Evolutionary conservation across 2,329 filamentous ascomycete genomes (phyloP), one percentile per base, ranked within the genome.

Genomic region (Hymenoscyphus occultus): DNA sequence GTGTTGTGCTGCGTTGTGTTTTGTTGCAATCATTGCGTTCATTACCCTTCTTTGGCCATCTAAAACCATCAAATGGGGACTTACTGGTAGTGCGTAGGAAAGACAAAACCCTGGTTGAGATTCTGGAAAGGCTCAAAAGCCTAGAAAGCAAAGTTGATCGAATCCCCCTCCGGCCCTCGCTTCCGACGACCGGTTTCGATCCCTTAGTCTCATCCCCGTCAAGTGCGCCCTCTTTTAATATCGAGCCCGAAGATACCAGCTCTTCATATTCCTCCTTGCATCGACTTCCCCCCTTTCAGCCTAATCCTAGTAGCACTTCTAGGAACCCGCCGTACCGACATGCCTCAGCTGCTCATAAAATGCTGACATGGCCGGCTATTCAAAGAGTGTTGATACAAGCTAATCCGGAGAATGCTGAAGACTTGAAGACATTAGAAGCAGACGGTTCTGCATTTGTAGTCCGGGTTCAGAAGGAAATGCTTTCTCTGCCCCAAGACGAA

Each of bases 71-170:
- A 35, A 35, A 35, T 35, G 45, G 40, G 39, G 48, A 68, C 64
- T 68, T 70, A 65, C 63, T 70, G 57, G 67, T 62, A 66, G 39
- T 70, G 48, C 56, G 39, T 71, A 87, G 84, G 73, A 88, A 88
- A 76, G 85, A 88, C 73, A 86, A 84, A 75, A 87, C 84, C 2
- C 77, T 87, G 69, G 80, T 85, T 54, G 83, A 88, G 71, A 87
- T 88, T 62, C 77, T 87, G 39, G 83, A 86, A 59, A 79, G 81
- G 12, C 77, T 87, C 61, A 83, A 81, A 67, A 78, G 76, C 62
- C 76, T 87, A 56, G 84, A 87, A 72, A 78, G 73, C 62, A 87
- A 86, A 73, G 80, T 87, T 68, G 84, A 87, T 75, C 60, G 75
- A 71, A 71, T 74, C 68, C 70, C 71, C 61, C 66, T 68, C 32